Evolutionary conservation across 2,329 filamentous ascomycete genomes (phyloP).

Genomic region (Fusarium redolens): DNA sequence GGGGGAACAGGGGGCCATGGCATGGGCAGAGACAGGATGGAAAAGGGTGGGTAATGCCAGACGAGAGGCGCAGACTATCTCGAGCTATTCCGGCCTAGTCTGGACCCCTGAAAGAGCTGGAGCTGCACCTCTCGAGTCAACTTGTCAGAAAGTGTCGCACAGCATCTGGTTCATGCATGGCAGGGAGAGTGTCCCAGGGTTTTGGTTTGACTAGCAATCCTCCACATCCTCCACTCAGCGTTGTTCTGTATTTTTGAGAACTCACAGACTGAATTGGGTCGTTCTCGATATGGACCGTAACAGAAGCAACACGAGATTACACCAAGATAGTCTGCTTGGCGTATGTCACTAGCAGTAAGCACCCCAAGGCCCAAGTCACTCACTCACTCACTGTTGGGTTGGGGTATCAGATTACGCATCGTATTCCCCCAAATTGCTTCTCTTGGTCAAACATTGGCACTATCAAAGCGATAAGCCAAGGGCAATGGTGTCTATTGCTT

Average conservation of each 20-base stretch:
- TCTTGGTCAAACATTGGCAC: conserved; percentile 12
- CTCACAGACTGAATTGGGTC: background rate
- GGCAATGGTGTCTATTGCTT: background rate
- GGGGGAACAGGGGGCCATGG: background rate
- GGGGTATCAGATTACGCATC: conserved; percentile 3
- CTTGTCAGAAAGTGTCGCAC: conserved; percentile 27
- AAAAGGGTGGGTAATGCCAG: conserved; percentile 14
- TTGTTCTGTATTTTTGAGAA: background rate
- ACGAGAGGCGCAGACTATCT: conserved; percentile 33
- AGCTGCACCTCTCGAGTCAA: background rate
- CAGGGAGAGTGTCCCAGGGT: conserved; percentile 22
- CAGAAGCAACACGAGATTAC: conserved; percentile 30
- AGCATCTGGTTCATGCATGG: conserved; percentile 26
- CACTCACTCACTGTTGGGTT: background rate
- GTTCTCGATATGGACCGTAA: background rate
- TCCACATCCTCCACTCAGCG: background rate
- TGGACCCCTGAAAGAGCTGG: conserved; percentile 26
- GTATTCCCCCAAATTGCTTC: conserved; percentile 28
- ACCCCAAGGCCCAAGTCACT: background rate
- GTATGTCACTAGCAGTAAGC: conserved; percentile 23
- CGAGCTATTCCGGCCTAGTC: conserved; percentile 5
- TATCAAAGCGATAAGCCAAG: conserved; percentile 6
- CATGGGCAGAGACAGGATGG: conserved; percentile 1
- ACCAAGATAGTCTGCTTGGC: conserved; percentile 24
- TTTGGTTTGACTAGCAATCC: conserved; percentile 15